Evolutionary conservation across 306 rosid genomes (phyloP).

Genomic region (Cotoneaster glaucophyllus): DNA sequence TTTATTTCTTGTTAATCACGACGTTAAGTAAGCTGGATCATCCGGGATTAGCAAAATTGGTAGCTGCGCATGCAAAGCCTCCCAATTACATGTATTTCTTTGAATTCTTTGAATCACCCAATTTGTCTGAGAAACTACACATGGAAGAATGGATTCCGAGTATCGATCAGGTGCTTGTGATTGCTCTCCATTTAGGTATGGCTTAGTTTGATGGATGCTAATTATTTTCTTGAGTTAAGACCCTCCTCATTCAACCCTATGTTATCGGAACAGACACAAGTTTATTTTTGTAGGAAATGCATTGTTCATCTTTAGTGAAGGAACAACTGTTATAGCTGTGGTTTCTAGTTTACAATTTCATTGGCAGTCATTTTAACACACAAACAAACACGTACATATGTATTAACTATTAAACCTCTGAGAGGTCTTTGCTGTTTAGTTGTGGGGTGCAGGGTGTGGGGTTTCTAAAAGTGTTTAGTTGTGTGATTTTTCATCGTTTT

Average conservation of each 20-base stretch:
- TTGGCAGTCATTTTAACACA: not conserved
- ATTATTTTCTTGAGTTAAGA: not conserved
- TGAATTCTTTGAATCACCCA: constrained; percentile 53
- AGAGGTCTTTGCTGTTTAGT: not conserved
- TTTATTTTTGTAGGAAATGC: not conserved
- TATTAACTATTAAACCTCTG: not conserved
- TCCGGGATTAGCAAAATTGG: constrained; percentile 56
- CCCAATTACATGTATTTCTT: constrained; percentile 89
- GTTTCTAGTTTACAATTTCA: not conserved
- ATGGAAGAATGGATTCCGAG: constrained; percentile 43
- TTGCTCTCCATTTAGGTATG: constrained; percentile 38
- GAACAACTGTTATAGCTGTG: not conserved
- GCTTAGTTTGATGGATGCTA: not conserved
- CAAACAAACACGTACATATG: not conserved
- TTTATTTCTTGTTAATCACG: not conserved
- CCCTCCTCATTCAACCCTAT: not conserved
- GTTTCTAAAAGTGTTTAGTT: not conserved
- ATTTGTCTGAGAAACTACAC: constrained; percentile 70
- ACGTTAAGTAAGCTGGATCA: constrained; percentile 65
- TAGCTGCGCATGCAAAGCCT: constrained; percentile 90
- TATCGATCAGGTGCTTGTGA: constrained; percentile 32
- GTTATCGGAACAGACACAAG: not conserved
- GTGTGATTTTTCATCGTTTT: not conserved
- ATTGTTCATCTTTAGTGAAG: not conserved
- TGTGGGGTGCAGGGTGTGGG: not conserved